A percentile compares a stretch with the other conserved stretches of the same genome.
Conservation (phyloP, 345 rosid genomes). For the Durio zibethinus region DNA sequence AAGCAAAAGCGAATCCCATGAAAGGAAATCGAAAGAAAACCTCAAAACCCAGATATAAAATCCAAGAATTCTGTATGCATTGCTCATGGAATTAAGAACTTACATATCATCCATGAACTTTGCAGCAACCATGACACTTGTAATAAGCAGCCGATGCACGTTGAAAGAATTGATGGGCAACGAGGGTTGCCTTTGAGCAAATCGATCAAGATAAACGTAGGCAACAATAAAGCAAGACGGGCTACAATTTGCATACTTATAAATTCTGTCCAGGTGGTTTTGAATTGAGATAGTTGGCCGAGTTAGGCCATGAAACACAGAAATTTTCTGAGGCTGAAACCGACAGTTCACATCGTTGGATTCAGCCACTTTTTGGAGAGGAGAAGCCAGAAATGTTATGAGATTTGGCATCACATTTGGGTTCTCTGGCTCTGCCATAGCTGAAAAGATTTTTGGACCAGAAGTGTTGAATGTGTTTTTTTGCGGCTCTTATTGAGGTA, state of each 20-base stretch:
- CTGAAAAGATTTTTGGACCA: constrained; percentile 3
- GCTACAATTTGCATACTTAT: constrained; percentile 89
- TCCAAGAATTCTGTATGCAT: not conserved
- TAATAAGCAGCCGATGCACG: constrained; percentile 81
- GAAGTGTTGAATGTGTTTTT: not conserved
- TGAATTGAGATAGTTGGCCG: constrained; percentile 78
- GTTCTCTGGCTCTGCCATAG: constrained; percentile 69
- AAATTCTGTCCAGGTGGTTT: constrained; percentile 69
- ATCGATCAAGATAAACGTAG: constrained; percentile 82
- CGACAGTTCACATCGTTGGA: constrained; percentile 50
- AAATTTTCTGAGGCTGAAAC: constrained; percentile 47
- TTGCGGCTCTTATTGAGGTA: not conserved
- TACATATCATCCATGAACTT: constrained; percentile 95
- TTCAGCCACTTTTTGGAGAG: constrained; percentile 64
- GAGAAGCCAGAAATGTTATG: constrained; percentile 66
- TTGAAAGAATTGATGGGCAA: constrained; percentile 82
- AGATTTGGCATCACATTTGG: constrained; percentile 59
- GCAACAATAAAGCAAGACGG: constrained; percentile 84
- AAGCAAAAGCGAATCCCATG: not conserved
- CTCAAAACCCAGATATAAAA: not conserved
- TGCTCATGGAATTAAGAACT: constrained; percentile 26
- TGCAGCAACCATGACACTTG: constrained; percentile 83
- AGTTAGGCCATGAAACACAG: constrained; percentile 72
- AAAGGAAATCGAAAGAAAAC: not conserved
- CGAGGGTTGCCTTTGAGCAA: constrained; percentile 64